Conservation (phyloP, 2,329 filamentous ascomycete genomes). For the Hypoxylon sp. region DNA sequence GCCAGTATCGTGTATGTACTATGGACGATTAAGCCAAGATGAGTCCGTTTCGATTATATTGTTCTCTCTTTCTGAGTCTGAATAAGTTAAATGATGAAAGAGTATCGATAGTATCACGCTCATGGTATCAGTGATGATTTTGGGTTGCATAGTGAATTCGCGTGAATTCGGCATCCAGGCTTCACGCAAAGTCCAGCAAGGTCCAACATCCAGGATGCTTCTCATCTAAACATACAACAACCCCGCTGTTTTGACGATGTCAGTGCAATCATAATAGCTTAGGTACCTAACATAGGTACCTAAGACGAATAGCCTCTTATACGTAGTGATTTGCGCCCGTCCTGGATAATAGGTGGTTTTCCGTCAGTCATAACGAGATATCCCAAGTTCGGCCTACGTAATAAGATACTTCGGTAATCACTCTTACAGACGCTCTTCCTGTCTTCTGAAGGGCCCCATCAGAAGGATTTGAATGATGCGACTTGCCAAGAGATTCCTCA, state of each 20-base stretch:
- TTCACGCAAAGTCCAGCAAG: not conserved
- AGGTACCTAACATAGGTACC: not conserved
- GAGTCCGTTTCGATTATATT: not conserved
- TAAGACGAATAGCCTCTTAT: not conserved
- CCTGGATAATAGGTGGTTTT: not conserved
- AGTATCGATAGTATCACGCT: not conserved
- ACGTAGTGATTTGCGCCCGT: not conserved
- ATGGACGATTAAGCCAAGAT: not conserved
- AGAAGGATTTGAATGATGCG: not conserved
- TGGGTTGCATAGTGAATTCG: too few relatives aligned
- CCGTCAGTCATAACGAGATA: not conserved
- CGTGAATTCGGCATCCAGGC: not conserved
- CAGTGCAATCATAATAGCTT: not conserved
- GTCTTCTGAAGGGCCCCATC: not conserved
- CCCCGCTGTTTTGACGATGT: constrained; percentile 1
- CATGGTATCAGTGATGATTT: not conserved
- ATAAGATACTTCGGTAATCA: not conserved
- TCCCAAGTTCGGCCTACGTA: not conserved
- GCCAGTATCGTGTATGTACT: too few relatives aligned
- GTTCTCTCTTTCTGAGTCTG: not conserved
- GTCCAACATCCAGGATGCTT: not conserved
- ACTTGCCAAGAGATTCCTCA: not conserved
- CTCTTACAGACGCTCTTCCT: not conserved
- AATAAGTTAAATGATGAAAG: not conserved
- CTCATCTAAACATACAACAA: not conserved